Evolutionary conservation across 1,284 basidiomycete genomes (phyloP), one percentile per base, ranked within the genome.

Genomic region (Peniophora sp.): DNA sequence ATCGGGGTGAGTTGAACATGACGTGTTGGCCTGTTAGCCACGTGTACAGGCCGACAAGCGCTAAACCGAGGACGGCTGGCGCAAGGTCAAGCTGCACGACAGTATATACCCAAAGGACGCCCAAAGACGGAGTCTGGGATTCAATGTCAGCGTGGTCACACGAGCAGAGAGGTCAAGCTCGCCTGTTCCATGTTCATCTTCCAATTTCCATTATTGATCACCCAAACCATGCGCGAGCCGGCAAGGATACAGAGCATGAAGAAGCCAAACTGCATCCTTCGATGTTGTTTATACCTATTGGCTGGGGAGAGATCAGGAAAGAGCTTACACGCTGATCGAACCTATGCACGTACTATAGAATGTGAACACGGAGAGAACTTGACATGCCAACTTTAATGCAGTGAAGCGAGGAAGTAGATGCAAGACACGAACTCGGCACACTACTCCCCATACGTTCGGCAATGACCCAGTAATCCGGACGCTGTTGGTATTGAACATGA

Each of bases 101-200:
- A 1, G 76, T 72, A 58, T 85, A 90, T 11, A 89, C 69, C 87
- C 88, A 90, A 5, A 84, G 60, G 0, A 86, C 88, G 3, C 81
- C 81, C 42, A 89, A 66, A 18, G 88, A 83, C 18, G 87, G 86
- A 54, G 76, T 76, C 87, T 90, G 14, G 34, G 24, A 17, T 14
- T 9, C 34, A 17, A 32, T 47, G 46, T 36, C 44, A 20, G 47
- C 18, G 43, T 20, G 10, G n/a, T 27, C 14, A 51, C 42, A n/a
- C 34, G 37, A 35, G 52, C n/a, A 51, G 17, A 27, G 24, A 50
- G 5, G 5, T 36, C 17, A 14, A 9, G 61, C 68, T 48, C 54
- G 86, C 88, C 75, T 90, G 86, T 39, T 73, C 74, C 71, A 90
- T 87, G 55, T 84, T 85, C 27, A 74, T 71, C 27, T 74, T 57